Evolutionary conservation across 805 yeast species (phyloP), one percentile per base, ranked within the genome.

Genomic region (Starmerella tilneyi): DNA sequence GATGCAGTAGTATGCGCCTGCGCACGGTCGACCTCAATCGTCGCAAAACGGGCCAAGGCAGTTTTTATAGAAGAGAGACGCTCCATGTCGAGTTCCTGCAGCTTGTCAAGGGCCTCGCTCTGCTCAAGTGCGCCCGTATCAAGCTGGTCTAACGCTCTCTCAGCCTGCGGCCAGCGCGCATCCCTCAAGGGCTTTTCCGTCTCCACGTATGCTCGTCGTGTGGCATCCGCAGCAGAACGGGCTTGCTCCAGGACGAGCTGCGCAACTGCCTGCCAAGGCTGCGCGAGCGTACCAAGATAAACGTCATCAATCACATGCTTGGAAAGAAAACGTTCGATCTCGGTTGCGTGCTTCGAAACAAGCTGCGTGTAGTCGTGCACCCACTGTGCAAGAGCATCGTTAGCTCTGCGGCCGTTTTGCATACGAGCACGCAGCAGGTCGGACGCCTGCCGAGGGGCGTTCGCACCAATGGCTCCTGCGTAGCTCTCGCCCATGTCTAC

Each of bases 41-140:
- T 75, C 59, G 78, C 75, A 57, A 76, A 79, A 57, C 77, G 77
- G 41, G 79, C 67, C 45, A 88, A 69, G 45, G 79, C 71, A 44
- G 78, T 78, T 58, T 84, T 79, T 49, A 84, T 66, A 47, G 76
- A 71, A 48, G 64, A 69, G 62, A 75, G 70, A 64, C 84, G 76
- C 62, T 66, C 66, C 56, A 41, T 39, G 39, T 56, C 60, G 26
- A 51, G 44, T 24, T 65, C 57, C 76, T 66, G 56, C 74, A 72
- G 57, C 75, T 81, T 21, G 70, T 64, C 74, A 75, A 76, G 49
- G 69, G 68, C 27, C 66, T 65, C 56, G 79, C 78, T 27, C 30
- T 41, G 19, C 9, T 17, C 30, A 9, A 19, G 11, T 9, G 43
- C 19, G n/a, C 36, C 34, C 33, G 44, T 45, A 26, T 21, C 19